These are phyloP conservation scores for Amylostereum areolatum DNA, from an alignment of 1,284 basidiomycete genomes.

Conservation along the genomic window DNA sequence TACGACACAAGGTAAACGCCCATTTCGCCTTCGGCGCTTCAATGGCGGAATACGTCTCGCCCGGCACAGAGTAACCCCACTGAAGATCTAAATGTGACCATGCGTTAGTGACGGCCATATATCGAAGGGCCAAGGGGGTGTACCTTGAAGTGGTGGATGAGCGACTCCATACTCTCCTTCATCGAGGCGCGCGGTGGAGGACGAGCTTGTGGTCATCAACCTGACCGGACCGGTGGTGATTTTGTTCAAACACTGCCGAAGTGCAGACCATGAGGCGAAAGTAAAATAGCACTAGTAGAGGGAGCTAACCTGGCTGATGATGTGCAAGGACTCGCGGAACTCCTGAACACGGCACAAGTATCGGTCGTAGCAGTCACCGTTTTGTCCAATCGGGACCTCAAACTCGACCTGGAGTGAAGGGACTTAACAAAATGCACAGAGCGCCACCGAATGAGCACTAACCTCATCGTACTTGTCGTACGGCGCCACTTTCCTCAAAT, in stretches of 20 bases:
- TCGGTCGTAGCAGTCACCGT: slow-evolving; percentile 95
- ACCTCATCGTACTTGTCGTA: slow-evolving; percentile 98
- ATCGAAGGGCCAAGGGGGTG: slow-evolving; percentile 7
- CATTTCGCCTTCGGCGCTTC: slow-evolving; percentile 99
- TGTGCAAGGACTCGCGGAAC: slow-evolving; percentile 91
- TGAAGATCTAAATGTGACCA: slow-evolving; percentile 65
- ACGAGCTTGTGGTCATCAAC: slow-evolving; percentile 97
- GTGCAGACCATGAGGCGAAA: background rate
- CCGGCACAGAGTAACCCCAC: slow-evolving; percentile 95
- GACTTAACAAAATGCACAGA: slow-evolving; percentile 11
- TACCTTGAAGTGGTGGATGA: slow-evolving; percentile 98
- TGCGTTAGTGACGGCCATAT: background rate
- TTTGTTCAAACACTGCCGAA: slow-evolving; percentile 80
- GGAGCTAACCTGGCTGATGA: slow-evolving; percentile 67
- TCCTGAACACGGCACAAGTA: slow-evolving; percentile 98
- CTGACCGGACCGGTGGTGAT: slow-evolving; percentile 90
- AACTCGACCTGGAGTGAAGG: slow-evolving; percentile 73
- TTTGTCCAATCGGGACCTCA: slow-evolving; percentile 92
- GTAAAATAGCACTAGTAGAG: background rate
- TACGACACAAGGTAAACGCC: slow-evolving; percentile 91
- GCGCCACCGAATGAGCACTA: background rate
- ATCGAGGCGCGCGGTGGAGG: slow-evolving; percentile 96
- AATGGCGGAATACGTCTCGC: slow-evolving; percentile 96
- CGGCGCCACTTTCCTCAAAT: slow-evolving; percentile 86
- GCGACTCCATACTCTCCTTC: slow-evolving; percentile 98